Conservation (phyloP, 352 stramenopile genomes). For the Phytophthora europaea region DNA sequence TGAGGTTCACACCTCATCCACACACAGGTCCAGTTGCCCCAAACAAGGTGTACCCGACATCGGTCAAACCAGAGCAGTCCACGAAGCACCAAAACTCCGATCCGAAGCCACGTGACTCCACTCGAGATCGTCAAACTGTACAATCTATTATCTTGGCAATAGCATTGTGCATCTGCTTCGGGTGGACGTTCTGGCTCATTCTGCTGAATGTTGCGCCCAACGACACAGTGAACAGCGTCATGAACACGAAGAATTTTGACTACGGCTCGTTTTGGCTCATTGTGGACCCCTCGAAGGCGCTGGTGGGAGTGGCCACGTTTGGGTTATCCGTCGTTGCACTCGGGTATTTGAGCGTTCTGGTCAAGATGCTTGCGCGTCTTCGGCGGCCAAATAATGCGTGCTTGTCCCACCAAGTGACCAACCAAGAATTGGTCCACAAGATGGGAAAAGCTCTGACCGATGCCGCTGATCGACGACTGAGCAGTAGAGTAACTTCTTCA, state of each 20-base stretch:
- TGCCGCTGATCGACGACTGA: not conserved
- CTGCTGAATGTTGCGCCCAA: slow-evolving; percentile 34
- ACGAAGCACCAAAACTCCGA: not conserved
- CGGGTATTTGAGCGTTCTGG: slow-evolving; percentile 16
- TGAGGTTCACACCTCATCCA: not conserved
- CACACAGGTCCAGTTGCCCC: no score
- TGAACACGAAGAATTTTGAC: slow-evolving; percentile 32
- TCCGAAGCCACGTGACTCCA: not conserved
- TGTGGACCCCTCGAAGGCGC: not conserved
- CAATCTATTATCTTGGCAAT: slow-evolving; percentile 2
- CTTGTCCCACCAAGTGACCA: not conserved
- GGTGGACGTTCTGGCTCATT: slow-evolving; percentile 37
- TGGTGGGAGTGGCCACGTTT: slow-evolving; percentile 8
- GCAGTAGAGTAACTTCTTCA: not conserved
- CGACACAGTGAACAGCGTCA: slow-evolving; percentile 28
- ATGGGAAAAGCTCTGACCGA: not conserved
- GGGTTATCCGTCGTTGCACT: slow-evolving; percentile 4
- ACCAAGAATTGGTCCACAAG: not conserved
- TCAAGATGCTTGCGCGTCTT: not conserved
- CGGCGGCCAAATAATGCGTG: not conserved
- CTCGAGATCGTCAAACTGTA: no score
- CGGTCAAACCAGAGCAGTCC: not conserved
- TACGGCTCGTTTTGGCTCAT: slow-evolving; percentile 38
- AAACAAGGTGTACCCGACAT: not conserved
- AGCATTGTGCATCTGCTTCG: slow-evolving; percentile 3